Percentiles rank a stretch among this genome's conserved stretches.
Evolutionary conservation across 2,329 filamentous ascomycete genomes (phyloP).

Genomic region (Trichoderma koningii): DNA sequence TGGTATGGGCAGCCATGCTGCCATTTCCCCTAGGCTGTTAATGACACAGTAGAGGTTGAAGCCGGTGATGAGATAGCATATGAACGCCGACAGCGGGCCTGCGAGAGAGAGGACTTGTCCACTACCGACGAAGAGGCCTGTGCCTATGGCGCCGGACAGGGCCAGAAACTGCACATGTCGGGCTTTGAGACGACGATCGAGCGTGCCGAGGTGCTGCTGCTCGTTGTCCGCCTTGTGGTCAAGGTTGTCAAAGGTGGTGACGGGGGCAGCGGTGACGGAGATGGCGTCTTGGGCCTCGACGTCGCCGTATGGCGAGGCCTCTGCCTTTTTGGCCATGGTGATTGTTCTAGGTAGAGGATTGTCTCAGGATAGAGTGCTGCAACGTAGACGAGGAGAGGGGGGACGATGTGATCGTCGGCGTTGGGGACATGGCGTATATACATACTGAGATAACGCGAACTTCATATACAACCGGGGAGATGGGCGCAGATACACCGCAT

Average conservation of each 20-base stretch:
- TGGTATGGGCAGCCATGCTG: conserved; percentile 61
- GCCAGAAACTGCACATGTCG: conserved; percentile 48
- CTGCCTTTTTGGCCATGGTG: conserved; percentile 14
- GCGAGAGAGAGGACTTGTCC: conserved; percentile 48
- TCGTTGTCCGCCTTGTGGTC: conserved; percentile 30
- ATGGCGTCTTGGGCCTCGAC: conserved; percentile 23
- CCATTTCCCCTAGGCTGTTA: conserved; percentile 58
- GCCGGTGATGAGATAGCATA: conserved; percentile 48
- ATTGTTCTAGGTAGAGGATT: not conserved
- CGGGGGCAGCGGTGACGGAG: conserved; percentile 11
- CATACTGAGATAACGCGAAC: not conserved
- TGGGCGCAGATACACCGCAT: not conserved
- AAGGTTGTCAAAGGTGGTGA: not conserved
- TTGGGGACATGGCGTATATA: not conserved
- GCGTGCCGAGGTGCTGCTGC: conserved; percentile 39
- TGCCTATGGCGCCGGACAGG: conserved; percentile 47
- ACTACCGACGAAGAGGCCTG: conserved; percentile 49
- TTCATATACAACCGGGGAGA: not conserved
- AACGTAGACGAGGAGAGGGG: too few relatives aligned
- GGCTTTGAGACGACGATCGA: conserved; percentile 45
- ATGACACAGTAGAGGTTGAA: conserved; percentile 53
- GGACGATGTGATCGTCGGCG: not conserved
- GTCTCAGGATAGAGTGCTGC: not conserved
- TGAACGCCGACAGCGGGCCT: conserved; percentile 46
- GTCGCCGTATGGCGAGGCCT: conserved; percentile 13